Conservation (phyloP, 2,329 filamentous ascomycete species). For the Xylaria sp. region DNA sequence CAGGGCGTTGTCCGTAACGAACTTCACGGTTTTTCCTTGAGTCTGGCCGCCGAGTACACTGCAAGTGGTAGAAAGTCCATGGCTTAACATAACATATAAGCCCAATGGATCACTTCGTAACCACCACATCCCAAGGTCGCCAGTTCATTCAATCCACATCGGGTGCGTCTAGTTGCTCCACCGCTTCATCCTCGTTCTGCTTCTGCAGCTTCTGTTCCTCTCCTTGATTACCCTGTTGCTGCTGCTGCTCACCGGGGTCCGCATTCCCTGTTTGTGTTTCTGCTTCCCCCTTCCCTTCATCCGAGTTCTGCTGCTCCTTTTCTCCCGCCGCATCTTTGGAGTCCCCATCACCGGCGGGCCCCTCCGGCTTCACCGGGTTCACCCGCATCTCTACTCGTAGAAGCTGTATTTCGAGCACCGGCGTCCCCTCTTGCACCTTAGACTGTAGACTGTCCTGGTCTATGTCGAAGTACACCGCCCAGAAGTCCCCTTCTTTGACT, state of each 20-base stretch:
- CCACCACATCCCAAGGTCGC: not conserved
- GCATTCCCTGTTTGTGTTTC: slow-evolving; percentile 8
- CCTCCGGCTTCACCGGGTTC: slow-evolving; percentile 19
- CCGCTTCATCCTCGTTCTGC: too few relatives aligned
- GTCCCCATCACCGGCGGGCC: slow-evolving; percentile 1
- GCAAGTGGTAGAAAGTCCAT: too few relatives aligned
- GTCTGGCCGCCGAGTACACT: too few relatives aligned
- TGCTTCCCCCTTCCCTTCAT: slow-evolving; percentile 7
- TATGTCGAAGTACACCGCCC: slow-evolving; percentile 50
- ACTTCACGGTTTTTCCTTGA: too few relatives aligned
- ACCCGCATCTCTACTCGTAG: slow-evolving; percentile 50
- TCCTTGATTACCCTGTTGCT: not conserved
- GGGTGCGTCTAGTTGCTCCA: slow-evolving; percentile 26
- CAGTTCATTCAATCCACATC: slow-evolving; percentile 26
- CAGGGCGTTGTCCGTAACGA: too few relatives aligned
- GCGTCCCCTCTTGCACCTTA: slow-evolving; percentile 48
- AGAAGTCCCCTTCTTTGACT: slow-evolving; percentile 49
- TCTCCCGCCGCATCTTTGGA: slow-evolving; percentile 10
- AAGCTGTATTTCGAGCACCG: slow-evolving; percentile 58
- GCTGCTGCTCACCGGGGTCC: not conserved
- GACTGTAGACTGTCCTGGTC: slow-evolving; percentile 47
- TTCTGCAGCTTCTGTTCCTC: too few relatives aligned
- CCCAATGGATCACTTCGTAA: too few relatives aligned
- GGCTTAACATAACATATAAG: too few relatives aligned
- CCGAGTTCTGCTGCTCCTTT: not conserved